Conservation (phyloP, 2,329 filamentous ascomycete genomes). For the Exophiala mesophila region DNA sequence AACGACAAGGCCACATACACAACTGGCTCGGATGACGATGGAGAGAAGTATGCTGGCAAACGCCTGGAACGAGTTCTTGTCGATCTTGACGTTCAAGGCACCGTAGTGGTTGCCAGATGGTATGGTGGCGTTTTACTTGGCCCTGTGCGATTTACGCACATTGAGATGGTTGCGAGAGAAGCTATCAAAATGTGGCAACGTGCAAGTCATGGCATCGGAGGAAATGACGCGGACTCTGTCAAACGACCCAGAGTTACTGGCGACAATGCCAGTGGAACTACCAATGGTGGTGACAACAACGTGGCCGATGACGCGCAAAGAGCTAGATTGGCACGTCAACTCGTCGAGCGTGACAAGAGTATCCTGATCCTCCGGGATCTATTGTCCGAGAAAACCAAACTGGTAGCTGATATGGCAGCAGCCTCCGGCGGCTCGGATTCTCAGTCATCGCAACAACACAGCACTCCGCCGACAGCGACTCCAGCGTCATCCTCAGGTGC, state of each 20-base stretch:
- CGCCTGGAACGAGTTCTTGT: conserved; percentile 45
- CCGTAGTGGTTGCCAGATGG: conserved; percentile 51
- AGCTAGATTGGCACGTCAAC: conserved; percentile 34
- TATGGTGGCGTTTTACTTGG: conserved; percentile 52
- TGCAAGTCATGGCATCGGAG: conserved; percentile 22
- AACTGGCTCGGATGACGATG: conserved; percentile 49
- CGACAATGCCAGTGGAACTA: background rate
- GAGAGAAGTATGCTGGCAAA: conserved; percentile 49
- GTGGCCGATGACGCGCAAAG: conserved; percentile 34
- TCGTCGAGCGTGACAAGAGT: conserved; percentile 46
- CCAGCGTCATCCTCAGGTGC: background rate
- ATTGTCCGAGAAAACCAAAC: conserved; percentile 38
- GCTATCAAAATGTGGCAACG: conserved; percentile 41
- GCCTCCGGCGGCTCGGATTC: no score
- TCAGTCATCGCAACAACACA: no score
- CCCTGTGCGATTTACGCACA: conserved; percentile 49
- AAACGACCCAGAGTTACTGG: background rate
- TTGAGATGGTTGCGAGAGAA: conserved; percentile 46
- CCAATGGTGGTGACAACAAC: conserved; percentile 21
- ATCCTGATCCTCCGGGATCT: conserved; percentile 44
- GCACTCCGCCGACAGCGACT: background rate
- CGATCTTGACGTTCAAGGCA: conserved; percentile 41
- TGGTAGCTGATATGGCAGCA: background rate
- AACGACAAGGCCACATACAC: conserved; percentile 37
- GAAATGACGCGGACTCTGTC: conserved; percentile 15